phyloP scores from a whole-genome alignment of 2,329 filamentous ascomycete genomes.

The Fusarium pseudocircinatum region DNA sequence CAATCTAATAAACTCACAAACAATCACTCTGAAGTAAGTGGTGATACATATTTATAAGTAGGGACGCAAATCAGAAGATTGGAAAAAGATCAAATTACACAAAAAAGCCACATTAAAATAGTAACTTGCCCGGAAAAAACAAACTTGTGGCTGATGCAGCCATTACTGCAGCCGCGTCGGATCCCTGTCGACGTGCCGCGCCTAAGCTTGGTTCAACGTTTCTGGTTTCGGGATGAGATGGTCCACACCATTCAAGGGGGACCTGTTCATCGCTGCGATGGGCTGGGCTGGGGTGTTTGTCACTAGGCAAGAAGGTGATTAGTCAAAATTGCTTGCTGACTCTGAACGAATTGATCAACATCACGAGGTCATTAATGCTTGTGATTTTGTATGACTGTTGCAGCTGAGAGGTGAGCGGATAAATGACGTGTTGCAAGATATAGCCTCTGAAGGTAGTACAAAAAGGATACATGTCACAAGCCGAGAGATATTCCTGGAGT shows the following conservation, averaged over 20 bases:
- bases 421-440: conserved; percentile 13
- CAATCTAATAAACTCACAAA: not conserved
- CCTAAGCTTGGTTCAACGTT: conserved; percentile 47
- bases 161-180: conserved; percentile 38
- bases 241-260: conserved; percentile 23
- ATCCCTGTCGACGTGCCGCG: conserved; percentile 44
- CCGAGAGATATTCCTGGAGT: conserved; percentile 28
- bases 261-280: not conserved
- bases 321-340: conserved; percentile 6
- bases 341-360: not conserved
- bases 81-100: not conserved
- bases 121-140: conserved; percentile 31
- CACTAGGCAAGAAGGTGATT: conserved; percentile 1
- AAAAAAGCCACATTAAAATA: conserved; percentile 12
- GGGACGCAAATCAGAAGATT: not conserved
- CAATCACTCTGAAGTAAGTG: not conserved
- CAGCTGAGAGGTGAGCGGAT: conserved; percentile 1
- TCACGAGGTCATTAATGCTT: not conserved
- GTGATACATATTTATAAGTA: too few species aligned
- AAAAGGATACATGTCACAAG: conserved; percentile 23
- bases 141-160: conserved; percentile 39
- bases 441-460: not conserved
- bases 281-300: not conserved
- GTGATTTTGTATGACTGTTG: not conserved
- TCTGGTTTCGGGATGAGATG: conserved; percentile 36